Percentiles rank a stretch among this genome's conserved stretches.
Conservation (phyloP, 2,329 filamentous ascomycete species). For the Hymenoscyphus fructigenus region DNA sequence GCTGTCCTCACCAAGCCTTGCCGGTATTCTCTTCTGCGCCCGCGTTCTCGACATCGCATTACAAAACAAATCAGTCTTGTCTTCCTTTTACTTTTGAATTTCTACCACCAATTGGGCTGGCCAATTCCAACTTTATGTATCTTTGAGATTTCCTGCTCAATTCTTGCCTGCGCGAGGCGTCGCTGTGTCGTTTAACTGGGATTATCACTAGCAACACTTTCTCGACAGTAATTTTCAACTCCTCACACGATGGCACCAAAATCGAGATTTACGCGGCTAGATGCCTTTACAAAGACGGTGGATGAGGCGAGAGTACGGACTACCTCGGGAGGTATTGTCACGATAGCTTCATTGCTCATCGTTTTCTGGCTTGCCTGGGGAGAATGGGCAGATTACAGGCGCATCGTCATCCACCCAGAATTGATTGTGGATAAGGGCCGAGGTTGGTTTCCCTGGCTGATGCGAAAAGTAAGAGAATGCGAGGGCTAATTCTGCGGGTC, state of each 20-base stretch:
- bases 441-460: conserved; percentile 53
- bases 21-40: neutral
- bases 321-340: conserved; percentile 92
- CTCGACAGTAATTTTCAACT: neutral
- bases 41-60: neutral
- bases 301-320: conserved; percentile 96
- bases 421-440: conserved; percentile 94
- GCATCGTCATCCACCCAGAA: conserved; percentile 84
- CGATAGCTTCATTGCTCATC: conserved; percentile 82
- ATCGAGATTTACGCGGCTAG: conserved; percentile 92
- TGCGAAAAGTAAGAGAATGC: neutral
- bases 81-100: neutral
- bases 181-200: neutral
- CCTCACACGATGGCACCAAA: conserved; percentile 70
- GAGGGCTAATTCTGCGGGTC: neutral
- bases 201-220: conserved; percentile 8
- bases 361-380: conserved; percentile 88
- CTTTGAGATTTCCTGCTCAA: conserved; percentile 18
- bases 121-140: conserved; percentile 27
- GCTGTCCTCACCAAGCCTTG: conserved; percentile 2
- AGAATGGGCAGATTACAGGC: conserved; percentile 93
- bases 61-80: neutral
- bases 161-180: neutral
- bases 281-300: conserved; percentile 98
- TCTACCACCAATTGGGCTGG: conserved; percentile 17